Evolutionary conservation across 176 grass and related monocot species (phyloP).

Genomic region (Rhynchospora pubera): DNA sequence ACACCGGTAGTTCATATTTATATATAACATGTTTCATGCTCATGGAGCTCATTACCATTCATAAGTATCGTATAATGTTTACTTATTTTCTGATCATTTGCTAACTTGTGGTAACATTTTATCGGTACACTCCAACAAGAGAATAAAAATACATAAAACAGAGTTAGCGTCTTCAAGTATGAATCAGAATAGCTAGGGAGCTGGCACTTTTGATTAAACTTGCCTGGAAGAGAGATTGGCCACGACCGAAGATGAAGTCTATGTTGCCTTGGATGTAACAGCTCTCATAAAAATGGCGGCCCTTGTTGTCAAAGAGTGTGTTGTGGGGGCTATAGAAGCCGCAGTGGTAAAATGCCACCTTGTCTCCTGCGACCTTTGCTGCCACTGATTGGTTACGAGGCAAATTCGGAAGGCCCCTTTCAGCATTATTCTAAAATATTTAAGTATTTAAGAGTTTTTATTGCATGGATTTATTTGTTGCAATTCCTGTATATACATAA

Average conservation of each 20-base stretch:
- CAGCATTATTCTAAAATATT: constrained; percentile 12
- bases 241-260: constrained; percentile 87
- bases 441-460: neutral
- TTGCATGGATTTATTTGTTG: neutral
- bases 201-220: neutral
- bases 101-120: too few species aligned
- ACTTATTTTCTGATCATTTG: too few species aligned
- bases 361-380: constrained; percentile 60
- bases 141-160: neutral
- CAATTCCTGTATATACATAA: neutral
- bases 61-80: too few species aligned
- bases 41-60: neutral
- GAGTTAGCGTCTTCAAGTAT: neutral
- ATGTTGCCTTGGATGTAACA: constrained; percentile 95
- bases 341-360: constrained; percentile 90
- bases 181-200: neutral
- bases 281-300: constrained; percentile 85
- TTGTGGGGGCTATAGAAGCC: constrained; percentile 82
- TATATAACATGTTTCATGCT: neutral
- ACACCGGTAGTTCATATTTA: neutral
- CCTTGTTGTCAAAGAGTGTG: constrained; percentile 65
- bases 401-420: neutral
- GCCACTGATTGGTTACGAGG: constrained; percentile 43
- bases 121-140: neutral
- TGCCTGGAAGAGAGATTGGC: constrained; percentile 85